A percentile compares a stretch with the other conserved stretches of the same genome.
Evolutionary conservation across 495 filamentous ascomycete species (phyloP).

Genomic region (Penicillium coffeae): DNA sequence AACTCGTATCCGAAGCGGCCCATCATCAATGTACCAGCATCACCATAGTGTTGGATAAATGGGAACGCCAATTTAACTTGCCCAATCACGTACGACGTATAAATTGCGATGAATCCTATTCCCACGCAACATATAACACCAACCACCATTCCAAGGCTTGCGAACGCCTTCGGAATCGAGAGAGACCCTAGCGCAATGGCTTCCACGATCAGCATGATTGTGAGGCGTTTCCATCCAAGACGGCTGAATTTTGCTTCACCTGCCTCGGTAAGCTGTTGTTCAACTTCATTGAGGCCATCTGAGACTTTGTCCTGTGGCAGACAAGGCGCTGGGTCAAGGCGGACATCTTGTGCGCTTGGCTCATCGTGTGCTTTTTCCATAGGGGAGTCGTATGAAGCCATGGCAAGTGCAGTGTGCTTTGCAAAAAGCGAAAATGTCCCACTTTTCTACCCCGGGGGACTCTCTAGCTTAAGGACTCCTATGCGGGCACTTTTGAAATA

Average conservation of each 20-base stretch:
- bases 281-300: no score
- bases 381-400: no score
- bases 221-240: conserved; percentile 30
- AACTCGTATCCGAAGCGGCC: conserved; percentile 40
- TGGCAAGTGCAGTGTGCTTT: no score
- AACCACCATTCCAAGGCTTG: conserved; percentile 56
- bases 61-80: conserved; percentile 64
- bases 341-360: no score
- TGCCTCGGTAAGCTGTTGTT: no score
- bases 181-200: conserved; percentile 58
- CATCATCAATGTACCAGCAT: conserved; percentile 61
- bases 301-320: no score
- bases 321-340: no score
- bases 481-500: no score
- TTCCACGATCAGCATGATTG: conserved; percentile 51
- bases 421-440: no score
- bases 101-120: conserved; percentile 60
- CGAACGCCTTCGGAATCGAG: conserved; percentile 53
- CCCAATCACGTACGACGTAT: conserved; percentile 64
- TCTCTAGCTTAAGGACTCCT: no score
- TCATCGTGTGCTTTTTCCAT: no score
- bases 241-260: conserved; percentile 28
- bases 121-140: conserved; percentile 48
- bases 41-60: conserved; percentile 59
- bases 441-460: no score